These are phyloP conservation scores for Berberis thunbergii DNA, from an alignment of 164 flowering plant species.

Conservation along the genomic window DNA sequence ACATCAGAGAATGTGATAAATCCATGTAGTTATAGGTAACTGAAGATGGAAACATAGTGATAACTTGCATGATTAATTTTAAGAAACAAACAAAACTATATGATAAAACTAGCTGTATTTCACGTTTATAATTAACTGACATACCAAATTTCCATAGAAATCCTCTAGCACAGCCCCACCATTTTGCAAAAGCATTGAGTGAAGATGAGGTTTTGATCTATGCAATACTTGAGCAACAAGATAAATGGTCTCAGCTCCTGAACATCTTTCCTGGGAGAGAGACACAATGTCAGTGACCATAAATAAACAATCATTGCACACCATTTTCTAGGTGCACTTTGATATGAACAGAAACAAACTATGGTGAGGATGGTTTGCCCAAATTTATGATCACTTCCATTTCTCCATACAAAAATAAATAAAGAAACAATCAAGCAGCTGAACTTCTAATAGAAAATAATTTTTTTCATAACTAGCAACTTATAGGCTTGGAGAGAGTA, in stretches of 20 bases:
- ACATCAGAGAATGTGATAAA: neutral
- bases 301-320: neutral
- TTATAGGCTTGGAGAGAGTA: too few relatives aligned
- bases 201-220: conserved; percentile 83
- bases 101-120: neutral
- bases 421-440: too few relatives aligned
- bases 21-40: neutral
- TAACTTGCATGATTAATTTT: neutral
- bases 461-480: too few relatives aligned
- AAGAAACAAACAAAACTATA: too few relatives aligned
- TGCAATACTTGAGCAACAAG: conserved; percentile 73
- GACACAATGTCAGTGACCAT: conserved; percentile 1
- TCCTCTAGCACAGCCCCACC: conserved; percentile 71
- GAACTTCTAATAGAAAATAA: too few relatives aligned
- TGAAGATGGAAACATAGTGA: neutral
- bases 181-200: conserved; percentile 68
- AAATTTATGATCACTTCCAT: too few relatives aligned
- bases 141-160: conserved; percentile 72
- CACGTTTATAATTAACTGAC: conserved; percentile 11
- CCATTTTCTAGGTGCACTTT: too few relatives aligned
- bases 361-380: too few relatives aligned
- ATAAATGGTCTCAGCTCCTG: conserved; percentile 64
- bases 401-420: too few relatives aligned
- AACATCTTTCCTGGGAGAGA: conserved; percentile 86
- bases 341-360: too few relatives aligned